A percentile compares a stretch with the other conserved stretches of the same genome.
phyloP scores from a whole-genome alignment of 305 asterid species.

The Solanum chacoense region DNA sequence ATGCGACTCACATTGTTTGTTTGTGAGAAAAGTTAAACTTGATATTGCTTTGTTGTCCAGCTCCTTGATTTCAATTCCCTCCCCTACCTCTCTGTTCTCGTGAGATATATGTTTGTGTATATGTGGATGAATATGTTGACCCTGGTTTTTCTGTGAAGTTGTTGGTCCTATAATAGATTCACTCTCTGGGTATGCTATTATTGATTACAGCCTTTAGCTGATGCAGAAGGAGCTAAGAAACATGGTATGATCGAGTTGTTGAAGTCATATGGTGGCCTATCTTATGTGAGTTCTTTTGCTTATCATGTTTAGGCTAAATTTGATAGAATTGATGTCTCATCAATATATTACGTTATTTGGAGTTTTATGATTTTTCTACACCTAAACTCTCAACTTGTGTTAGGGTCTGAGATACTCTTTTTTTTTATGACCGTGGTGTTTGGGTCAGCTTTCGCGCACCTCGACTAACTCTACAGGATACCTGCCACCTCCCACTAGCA shows the following conservation, averaged over 20 bases:
- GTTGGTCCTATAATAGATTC: neutral
- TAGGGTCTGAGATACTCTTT: neutral
- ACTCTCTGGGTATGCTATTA: neutral
- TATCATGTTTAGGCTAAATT: neutral
- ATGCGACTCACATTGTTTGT: neutral
- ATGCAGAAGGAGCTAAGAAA: constrained; percentile 91
- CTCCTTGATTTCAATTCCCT: neutral
- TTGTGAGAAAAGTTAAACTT: neutral
- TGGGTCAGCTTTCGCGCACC: neutral
- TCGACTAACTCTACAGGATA: neutral
- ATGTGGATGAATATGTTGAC: neutral
- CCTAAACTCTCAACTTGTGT: neutral
- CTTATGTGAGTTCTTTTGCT: constrained; percentile 52
- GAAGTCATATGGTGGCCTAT: constrained; percentile 69
- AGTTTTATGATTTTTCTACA: neutral
- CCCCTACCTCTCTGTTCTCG: neutral
- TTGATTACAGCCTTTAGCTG: constrained; percentile 80
- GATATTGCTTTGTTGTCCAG: neutral
- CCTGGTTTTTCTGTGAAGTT: neutral
- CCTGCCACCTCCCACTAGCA: neutral
- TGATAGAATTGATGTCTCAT: neutral
- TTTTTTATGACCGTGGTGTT: neutral
- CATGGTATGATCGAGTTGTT: constrained; percentile 53
- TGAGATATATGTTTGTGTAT: neutral
- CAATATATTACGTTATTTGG: neutral